Evolutionary conservation across 768 basidiomycete genomes (phyloP).

Genomic region (Boletus edulis): DNA sequence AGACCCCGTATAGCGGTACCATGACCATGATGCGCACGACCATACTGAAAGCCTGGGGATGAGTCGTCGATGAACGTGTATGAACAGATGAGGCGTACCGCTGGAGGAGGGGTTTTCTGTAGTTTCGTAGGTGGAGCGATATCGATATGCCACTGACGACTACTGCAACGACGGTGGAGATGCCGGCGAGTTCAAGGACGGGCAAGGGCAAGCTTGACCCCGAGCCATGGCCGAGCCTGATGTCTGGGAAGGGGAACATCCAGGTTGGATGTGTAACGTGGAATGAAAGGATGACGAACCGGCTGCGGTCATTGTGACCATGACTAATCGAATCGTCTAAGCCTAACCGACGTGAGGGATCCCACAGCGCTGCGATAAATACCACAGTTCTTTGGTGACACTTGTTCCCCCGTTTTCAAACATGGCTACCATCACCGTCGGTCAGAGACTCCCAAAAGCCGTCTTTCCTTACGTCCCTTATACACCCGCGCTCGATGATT

Average conservation of each 20-base stretch:
- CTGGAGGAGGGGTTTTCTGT: conserved; percentile 78
- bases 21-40: conserved; percentile 96
- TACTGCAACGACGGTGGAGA: conserved; percentile 68
- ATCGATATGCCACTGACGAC: conserved; percentile 73
- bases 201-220: conserved; percentile 58
- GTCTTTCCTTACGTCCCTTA: conserved; percentile 57
- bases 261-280: background rate
- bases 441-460: conserved; percentile 47
- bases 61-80: background rate
- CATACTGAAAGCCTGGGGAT: conserved; percentile 47
- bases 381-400: background rate
- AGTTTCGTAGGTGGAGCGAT: conserved; percentile 80
- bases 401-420: background rate
- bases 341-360: too few species aligned
- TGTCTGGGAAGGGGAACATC: conserved; percentile 15
- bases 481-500: conserved; percentile 58
- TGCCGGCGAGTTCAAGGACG: conserved; percentile 60
- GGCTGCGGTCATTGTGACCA: background rate
- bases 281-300: background rate
- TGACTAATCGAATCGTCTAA: background rate
- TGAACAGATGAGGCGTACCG: conserved; percentile 41
- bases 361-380: background rate
- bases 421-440: conserved; percentile 42
- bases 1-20: conserved; percentile 90
- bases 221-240: conserved; percentile 39